These are phyloP conservation scores for Eucalyptus erythrocorys DNA, from an alignment of 345 rosid genomes.

Conservation along the genomic window DNA sequence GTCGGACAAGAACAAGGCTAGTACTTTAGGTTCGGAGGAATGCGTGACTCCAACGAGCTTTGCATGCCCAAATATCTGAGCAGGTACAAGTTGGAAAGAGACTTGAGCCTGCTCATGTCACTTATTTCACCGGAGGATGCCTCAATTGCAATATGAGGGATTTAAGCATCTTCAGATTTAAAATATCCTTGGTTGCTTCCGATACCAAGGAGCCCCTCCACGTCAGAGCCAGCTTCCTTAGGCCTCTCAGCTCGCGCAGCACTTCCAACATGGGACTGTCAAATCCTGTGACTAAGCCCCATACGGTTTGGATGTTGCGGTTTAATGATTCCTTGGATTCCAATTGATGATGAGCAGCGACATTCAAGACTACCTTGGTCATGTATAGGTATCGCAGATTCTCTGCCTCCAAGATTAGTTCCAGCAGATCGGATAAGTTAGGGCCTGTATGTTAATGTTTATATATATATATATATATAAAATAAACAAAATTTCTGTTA, in stretches of 20 bases:
- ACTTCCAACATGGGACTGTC: neutral
- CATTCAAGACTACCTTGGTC: neutral
- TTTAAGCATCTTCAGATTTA: neutral
- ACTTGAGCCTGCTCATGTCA: neutral
- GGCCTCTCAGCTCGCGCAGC: neutral
- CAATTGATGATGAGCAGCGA: neutral
- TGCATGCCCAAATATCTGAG: neutral
- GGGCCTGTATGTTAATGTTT: too few relatives aligned
- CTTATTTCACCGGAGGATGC: neutral
- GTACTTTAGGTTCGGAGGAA: constrained; percentile 7
- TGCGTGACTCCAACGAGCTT: fast-evolving
- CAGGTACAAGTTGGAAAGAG: constrained; percentile 13
- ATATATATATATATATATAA: too few relatives aligned
- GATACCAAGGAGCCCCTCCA: fast-evolving
- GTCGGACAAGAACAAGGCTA: constrained; percentile 5
- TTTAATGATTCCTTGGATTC: neutral
- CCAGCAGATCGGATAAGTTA: neutral
- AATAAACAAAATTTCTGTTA: too few relatives aligned
- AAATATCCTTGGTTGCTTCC: neutral
- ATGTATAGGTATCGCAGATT: constrained; percentile 7
- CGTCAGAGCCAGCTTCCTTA: constrained; percentile 15
- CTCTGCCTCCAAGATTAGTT: neutral
- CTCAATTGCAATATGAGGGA: neutral
- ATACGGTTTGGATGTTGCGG: constrained; percentile 5
- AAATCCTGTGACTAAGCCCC: neutral